Conservation (phyloP, 306 rosid species). For the Delonix regia region DNA sequence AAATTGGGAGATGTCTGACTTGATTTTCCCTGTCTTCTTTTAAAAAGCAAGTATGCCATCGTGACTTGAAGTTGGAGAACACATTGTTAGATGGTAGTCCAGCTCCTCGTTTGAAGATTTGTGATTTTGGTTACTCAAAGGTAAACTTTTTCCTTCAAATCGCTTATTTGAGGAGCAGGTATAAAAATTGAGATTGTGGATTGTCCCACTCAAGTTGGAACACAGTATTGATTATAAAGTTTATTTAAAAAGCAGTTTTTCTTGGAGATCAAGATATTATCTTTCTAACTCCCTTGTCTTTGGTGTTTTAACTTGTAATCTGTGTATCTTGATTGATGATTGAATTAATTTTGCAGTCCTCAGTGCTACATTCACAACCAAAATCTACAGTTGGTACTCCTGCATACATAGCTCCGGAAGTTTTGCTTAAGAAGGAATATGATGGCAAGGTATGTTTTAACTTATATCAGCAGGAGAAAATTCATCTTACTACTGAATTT, state of each 20-base stretch:
- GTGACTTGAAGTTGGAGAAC: conserved; percentile 94
- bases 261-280: conserved; percentile 14
- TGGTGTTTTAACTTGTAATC: conserved; percentile 5
- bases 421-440: conserved; percentile 92
- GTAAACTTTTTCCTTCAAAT: conserved; percentile 41
- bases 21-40: conserved; percentile 29
- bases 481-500: not conserved
- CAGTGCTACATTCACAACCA: conserved; percentile 94
- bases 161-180: conserved; percentile 5
- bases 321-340: conserved; percentile 35
- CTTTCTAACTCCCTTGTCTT: not conserved
- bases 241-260: conserved; percentile 16
- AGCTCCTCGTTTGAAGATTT: conserved; percentile 92
- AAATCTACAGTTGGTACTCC: conserved; percentile 98
- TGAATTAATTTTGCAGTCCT: conserved; percentile 65
- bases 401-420: conserved; percentile 97
- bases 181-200: not conserved
- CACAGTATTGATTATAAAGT: conserved; percentile 16
- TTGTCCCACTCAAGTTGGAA: not conserved
- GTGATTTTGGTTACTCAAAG: conserved; percentile 97
- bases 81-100: conserved; percentile 94
- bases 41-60: conserved; percentile 93
- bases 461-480: conserved; percentile 3
- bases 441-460: conserved; percentile 84
- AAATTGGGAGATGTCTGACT: conserved; percentile 25